These are phyloP conservation scores for Linum usitatissimum DNA, from an alignment of 345 rosid species.

Conservation along the genomic window DNA sequence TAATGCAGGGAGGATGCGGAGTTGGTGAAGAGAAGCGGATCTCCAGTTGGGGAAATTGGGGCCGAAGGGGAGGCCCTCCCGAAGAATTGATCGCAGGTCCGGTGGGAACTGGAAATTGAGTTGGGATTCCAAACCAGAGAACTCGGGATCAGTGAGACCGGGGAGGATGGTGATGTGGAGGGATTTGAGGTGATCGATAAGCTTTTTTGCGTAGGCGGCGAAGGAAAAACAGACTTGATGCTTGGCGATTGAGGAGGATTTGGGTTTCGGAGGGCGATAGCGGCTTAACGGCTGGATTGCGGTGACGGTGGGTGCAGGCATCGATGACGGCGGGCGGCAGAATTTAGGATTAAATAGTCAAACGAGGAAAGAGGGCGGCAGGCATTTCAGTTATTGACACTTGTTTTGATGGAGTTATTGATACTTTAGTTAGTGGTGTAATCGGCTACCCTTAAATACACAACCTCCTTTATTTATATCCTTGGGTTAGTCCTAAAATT, in stretches of 20 bases:
- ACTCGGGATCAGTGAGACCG: slow-evolving; percentile 54
- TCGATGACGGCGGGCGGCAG: too few relatives aligned
- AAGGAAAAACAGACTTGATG: slow-evolving; percentile 41
- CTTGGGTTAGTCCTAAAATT: too few relatives aligned
- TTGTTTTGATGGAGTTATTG: too few relatives aligned
- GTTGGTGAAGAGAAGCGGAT: slow-evolving; percentile 34
- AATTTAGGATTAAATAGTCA: too few relatives aligned
- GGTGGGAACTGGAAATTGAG: slow-evolving; percentile 62
- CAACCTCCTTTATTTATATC: too few relatives aligned
- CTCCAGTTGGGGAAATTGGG: slow-evolving; percentile 76
- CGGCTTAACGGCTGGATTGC: neutral
- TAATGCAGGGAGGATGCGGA: slow-evolving; percentile 34
- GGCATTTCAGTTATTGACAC: too few relatives aligned
- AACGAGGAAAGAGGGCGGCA: too few relatives aligned
- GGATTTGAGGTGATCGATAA: slow-evolving; percentile 40
- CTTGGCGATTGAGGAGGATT: neutral
- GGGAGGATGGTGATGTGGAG: slow-evolving; percentile 39
- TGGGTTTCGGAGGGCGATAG: neutral
- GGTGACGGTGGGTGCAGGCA: neutral
- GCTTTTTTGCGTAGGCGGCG: slow-evolving; percentile 56
- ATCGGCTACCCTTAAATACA: too few relatives aligned
- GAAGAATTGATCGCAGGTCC: slow-evolving; percentile 79
- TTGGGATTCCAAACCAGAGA: slow-evolving; percentile 42
- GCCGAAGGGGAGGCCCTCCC: slow-evolving; percentile 62
- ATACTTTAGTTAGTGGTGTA: too few relatives aligned